These are phyloP conservation scores for Chrysanthemum seticuspe DNA, from an alignment of 129 eudicot genomes.

Conservation along the genomic window DNA sequence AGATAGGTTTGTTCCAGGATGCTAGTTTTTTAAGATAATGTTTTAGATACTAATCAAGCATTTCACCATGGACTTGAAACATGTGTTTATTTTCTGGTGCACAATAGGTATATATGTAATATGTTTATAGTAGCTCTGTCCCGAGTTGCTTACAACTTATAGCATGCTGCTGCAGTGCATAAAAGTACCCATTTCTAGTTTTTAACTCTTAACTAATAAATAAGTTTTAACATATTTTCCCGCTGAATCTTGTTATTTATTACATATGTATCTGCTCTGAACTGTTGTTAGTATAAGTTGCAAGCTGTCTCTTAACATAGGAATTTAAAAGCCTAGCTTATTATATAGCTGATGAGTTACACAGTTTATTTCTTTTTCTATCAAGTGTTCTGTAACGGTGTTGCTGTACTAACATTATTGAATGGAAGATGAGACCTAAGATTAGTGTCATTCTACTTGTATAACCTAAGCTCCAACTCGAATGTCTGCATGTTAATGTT, in stretches of 20 bases:
- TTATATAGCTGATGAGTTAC: not conserved
- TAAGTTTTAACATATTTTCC: too few relatives aligned
- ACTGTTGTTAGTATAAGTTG: not conserved
- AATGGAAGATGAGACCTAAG: not conserved
- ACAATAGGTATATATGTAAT: too few relatives aligned
- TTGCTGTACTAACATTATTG: slow-evolving; percentile 1
- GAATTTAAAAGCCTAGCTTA: not conserved
- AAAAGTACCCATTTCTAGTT: too few relatives aligned
- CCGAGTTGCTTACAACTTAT: too few relatives aligned
- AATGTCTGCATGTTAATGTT: slow-evolving; percentile 17
- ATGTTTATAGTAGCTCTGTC: too few relatives aligned
- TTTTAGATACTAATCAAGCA: too few relatives aligned
- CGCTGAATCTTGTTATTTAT: too few relatives aligned
- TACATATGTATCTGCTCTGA: not conserved
- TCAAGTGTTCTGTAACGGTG: not conserved
- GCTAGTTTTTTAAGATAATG: too few relatives aligned
- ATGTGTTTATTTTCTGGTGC: too few relatives aligned
- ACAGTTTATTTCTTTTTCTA: slow-evolving; percentile 7
- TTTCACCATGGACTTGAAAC: too few relatives aligned
- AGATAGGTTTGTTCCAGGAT: not conserved
- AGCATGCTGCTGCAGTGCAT: too few relatives aligned
- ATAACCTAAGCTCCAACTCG: not conserved
- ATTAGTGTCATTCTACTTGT: slow-evolving; percentile 3
- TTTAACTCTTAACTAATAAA: too few relatives aligned
- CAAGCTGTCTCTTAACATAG: not conserved